Conservation (phyloP, 306 rosid genomes). For the Acacia confusa region DNA sequence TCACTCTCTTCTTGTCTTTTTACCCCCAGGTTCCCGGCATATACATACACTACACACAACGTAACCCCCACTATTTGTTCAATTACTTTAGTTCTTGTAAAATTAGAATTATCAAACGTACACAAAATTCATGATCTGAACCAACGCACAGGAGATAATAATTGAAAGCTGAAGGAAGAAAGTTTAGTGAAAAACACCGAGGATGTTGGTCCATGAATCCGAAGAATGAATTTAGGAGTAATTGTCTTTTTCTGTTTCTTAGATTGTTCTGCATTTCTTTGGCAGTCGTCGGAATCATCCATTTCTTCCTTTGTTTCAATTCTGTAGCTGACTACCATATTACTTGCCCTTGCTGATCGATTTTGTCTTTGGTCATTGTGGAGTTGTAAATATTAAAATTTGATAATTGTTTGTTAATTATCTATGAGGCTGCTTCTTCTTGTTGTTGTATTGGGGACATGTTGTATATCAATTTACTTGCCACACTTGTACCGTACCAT, state of each 20-base stretch:
- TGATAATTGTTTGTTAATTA: too few species aligned
- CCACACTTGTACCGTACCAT: background rate
- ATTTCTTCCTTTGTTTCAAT: background rate
- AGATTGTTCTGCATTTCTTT: background rate
- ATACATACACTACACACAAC: background rate
- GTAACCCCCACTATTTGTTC: background rate
- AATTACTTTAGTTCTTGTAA: background rate
- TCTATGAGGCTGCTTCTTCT: background rate
- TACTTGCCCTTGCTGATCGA: background rate
- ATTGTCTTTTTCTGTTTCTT: background rate
- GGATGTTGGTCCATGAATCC: background rate
- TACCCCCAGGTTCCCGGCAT: too few species aligned
- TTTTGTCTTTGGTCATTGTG: background rate
- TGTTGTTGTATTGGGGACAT: background rate
- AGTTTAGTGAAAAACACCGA: constrained; percentile 48
- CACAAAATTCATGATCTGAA: background rate
- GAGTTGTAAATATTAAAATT: background rate
- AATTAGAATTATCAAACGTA: background rate
- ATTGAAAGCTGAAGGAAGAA: background rate
- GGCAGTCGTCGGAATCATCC: background rate
- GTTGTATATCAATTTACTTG: background rate
- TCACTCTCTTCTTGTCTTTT: background rate
- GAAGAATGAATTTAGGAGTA: background rate
- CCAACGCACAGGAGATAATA: background rate
- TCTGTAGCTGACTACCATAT: background rate